Evolutionary conservation across 257 asterid genomes (phyloP), one percentile per base, ranked within the genome.

Genomic region (Jacaranda copaia): DNA sequence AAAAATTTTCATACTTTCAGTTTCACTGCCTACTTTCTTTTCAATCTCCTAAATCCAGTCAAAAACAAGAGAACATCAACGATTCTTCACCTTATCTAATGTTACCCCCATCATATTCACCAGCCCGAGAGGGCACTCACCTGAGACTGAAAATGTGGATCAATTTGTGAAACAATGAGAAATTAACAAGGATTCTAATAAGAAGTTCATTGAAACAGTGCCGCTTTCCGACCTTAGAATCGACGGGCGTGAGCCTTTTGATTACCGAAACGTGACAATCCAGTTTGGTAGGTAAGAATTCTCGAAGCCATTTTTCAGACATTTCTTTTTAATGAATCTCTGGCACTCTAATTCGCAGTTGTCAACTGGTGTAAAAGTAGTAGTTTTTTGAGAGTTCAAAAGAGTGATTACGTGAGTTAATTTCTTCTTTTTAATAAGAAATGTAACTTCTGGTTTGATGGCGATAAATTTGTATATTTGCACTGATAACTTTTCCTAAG

Each of bases 211-310:
- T 42, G 89, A 88, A 79, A 72, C 93, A 58, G 92, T 97, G 8
- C 83, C 93, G 81, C 91, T 66, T 58, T 88, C 96, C 25, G 98
- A 90, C 80, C 89, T 95, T 19, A 90, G 99, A 86, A 77, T 83
- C 38, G 99, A 95, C 74, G 97, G 98, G 5, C 96, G 98, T 15
- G 87, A 89, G 40, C 97, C 94, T 10, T 95, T 89, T 81, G 98
- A 95, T 75, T 93, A 87, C 74, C 88, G 98, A 36, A 85, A 84
- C 16, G 70, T 95, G 45, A 85, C 81, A 5, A 81, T 95, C 85
- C 90, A 88, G 87, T 93, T 91, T 56, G 97, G 96, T 49, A 80
- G 92, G 98, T 91, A 86, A 78, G 88, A 42, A 49, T 43, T 73
- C 38, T 16, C 3, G 18, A 46, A 15, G 15, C n/a, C n/a, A n/a